Conservation (phyloP, 169 alveolate genomes). For the Ichthyophthirius multifiliis region DNA sequence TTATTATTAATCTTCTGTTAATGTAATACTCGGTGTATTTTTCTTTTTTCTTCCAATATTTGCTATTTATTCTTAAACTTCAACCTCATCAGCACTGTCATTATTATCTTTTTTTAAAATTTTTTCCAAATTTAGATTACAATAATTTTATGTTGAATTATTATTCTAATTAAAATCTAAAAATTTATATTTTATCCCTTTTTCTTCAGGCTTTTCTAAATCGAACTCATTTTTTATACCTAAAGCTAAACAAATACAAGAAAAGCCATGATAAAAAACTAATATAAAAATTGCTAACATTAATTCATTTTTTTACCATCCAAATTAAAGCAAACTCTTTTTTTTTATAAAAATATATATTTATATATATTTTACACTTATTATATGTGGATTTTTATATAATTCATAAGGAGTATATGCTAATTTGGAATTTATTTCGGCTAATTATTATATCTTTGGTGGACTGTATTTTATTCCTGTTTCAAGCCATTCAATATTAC, state of each 20-base stretch:
- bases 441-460: neutral
- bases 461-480: neutral
- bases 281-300: neutral
- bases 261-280: neutral
- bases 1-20: neutral
- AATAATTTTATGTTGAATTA: no score
- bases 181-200: no score
- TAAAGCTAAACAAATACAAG: neutral
- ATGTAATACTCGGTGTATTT: neutral
- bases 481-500: neutral
- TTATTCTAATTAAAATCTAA: no score
- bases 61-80: no score
- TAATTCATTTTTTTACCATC: constrained; percentile 8
- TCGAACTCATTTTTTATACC: neutral
- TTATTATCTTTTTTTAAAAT: no score
- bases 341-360: neutral
- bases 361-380: neutral
- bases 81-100: no score
- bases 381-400: neutral
- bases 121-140: no score
- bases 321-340: neutral
- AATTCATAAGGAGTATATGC: neutral
- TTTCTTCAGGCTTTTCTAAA: neutral
- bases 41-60: neutral
- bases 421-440: neutral